phyloP scores from a whole-genome alignment of 2,329 filamentous ascomycete genomes.

The Helicocarpus griseus region DNA sequence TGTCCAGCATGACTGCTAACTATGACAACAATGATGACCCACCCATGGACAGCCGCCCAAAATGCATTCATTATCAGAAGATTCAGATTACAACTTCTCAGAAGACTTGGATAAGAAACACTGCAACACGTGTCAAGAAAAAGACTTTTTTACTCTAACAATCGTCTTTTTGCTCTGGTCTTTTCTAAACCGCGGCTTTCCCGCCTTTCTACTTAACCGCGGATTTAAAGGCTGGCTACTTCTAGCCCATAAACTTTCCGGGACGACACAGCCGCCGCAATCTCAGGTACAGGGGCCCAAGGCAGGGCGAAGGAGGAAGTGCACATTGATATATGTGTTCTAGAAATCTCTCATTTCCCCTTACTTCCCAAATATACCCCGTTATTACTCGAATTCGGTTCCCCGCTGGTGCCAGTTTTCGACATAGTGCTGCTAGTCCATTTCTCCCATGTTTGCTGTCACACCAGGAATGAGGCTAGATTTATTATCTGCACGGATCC shows the following conservation, averaged over 20 bases:
- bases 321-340: background rate
- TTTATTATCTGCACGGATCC: background rate
- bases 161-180: background rate
- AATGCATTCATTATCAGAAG: background rate
- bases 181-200: background rate
- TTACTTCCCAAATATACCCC: background rate
- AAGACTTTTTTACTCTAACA: background rate
- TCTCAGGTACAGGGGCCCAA: conserved; percentile 1
- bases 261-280: background rate
- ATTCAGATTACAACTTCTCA: background rate
- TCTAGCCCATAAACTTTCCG: background rate
- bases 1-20: background rate
- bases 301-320: background rate
- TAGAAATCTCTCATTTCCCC: background rate
- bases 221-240: conserved; percentile 3
- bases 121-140: conserved; percentile 4
- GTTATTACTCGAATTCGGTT: background rate
- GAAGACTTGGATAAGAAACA: conserved; percentile 1
- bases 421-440: background rate
- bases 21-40: background rate
- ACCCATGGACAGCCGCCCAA: background rate
- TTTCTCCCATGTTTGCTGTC: background rate
- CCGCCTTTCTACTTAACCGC: background rate
- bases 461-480: background rate
- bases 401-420: conserved; percentile 1